Conservation (phyloP, 108 stramenopile species). For the Fragilariopsis cylindrus region DNA sequence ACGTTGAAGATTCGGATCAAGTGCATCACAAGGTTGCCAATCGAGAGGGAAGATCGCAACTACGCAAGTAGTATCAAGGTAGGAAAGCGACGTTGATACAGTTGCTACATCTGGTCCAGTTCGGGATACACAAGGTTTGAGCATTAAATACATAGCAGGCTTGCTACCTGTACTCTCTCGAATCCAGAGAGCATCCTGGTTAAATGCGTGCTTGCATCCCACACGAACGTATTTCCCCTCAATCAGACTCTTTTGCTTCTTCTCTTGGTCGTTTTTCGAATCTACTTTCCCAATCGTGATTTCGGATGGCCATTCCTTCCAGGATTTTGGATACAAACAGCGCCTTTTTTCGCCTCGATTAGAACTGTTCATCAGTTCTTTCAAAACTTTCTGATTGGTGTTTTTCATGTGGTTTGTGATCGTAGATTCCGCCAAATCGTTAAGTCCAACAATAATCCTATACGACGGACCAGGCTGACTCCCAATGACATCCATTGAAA, state of each 20-base stretch:
- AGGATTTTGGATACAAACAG: constrained; percentile 60
- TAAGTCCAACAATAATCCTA: too few species aligned
- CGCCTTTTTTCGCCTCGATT: constrained; percentile 18
- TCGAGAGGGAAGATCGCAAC: constrained; percentile 38
- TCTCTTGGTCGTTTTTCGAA: constrained; percentile 2
- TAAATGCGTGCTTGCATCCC: constrained; percentile 52
- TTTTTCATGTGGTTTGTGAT: too few species aligned
- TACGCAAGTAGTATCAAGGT: constrained; percentile 39
- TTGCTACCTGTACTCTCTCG: constrained; percentile 16
- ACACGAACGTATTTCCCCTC: constrained; percentile 43
- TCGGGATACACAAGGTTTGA: constrained; percentile 57
- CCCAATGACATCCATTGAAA: too few species aligned
- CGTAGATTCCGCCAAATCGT: too few species aligned
- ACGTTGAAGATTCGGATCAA: not conserved
- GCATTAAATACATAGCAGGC: constrained; percentile 47
- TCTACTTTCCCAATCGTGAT: constrained; percentile 9
- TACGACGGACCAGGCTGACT: too few species aligned
- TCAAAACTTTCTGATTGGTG: too few species aligned
- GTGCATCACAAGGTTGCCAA: constrained; percentile 74
- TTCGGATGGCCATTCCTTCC: constrained; percentile 64
- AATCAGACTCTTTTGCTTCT: not conserved
- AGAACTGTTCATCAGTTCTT: too few species aligned
- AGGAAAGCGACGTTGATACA: constrained; percentile 48
- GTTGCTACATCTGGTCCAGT: constrained; percentile 54
- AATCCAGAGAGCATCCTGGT: constrained; percentile 65